Conservation (phyloP, 2,329 filamentous ascomycete genomes). For the Verticillium alfalfae region DNA sequence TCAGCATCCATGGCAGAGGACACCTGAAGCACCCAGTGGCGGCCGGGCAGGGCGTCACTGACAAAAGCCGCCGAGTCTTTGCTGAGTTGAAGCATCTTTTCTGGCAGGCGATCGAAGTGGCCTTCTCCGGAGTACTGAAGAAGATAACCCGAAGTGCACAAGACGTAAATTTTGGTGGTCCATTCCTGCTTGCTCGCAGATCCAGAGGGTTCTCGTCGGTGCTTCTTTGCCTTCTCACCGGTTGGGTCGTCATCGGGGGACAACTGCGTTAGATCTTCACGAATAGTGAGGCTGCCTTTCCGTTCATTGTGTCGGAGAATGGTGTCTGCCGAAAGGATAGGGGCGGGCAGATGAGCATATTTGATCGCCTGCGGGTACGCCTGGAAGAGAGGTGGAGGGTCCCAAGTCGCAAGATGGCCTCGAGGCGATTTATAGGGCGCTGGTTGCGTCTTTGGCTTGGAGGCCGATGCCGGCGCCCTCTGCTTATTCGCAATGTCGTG, state of each 20-base stretch:
- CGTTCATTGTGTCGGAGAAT: conserved; percentile 58
- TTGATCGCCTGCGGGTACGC: conserved; percentile 81
- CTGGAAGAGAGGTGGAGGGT: conserved; percentile 75
- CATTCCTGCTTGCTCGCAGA: conserved; percentile 52
- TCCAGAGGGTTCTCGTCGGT: conserved; percentile 8
- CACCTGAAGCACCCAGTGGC: conserved; percentile 75
- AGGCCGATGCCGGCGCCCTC: conserved; percentile 5
- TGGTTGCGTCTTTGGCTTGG: conserved; percentile 4
- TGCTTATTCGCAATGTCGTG: conserved; percentile 4
- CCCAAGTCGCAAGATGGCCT: conserved; percentile 44
- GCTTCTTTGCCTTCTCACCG: conserved; percentile 16
- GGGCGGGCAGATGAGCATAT: conserved; percentile 64
- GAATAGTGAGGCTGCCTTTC: conserved; percentile 32
- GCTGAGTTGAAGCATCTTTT: conserved; percentile 67
- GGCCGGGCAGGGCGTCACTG: conserved; percentile 72
- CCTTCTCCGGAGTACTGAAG: conserved; percentile 71
- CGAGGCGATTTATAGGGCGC: conserved; percentile 11
- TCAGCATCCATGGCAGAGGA: conserved; percentile 60
- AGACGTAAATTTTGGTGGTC: conserved; percentile 66
- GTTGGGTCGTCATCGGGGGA: conserved; percentile 19
- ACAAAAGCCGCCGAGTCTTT: conserved; percentile 74
- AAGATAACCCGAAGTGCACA: conserved; percentile 66
- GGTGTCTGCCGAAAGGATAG: conserved; percentile 61
- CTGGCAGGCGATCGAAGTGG: conserved; percentile 64
- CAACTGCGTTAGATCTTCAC: conserved; percentile 23